Conservation (phyloP, 2,329 filamentous ascomycete genomes). For the Emydomyces testavorans region DNA sequence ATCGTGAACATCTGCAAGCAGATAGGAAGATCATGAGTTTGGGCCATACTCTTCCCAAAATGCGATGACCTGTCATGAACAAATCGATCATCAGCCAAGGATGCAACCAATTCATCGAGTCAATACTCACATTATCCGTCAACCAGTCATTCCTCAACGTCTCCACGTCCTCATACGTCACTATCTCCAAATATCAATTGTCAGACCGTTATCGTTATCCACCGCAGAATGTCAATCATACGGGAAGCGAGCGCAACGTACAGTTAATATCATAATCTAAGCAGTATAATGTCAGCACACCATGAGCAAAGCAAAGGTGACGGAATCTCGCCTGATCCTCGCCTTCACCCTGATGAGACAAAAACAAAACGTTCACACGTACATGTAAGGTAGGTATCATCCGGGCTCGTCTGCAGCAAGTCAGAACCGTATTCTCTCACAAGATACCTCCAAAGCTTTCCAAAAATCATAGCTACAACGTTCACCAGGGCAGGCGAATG, state of each 20-base stretch:
- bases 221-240: background rate
- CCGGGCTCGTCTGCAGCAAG: slow-evolving; percentile 40
- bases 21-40: slow-evolving; percentile 3
- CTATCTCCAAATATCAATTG: slow-evolving; percentile 35
- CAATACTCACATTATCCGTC: slow-evolving; percentile 68
- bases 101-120: background rate
- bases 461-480: slow-evolving; percentile 16
- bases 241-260: slow-evolving; percentile 33
- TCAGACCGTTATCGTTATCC: background rate
- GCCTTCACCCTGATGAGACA: background rate
- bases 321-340: slow-evolving; percentile 16
- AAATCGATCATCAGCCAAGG: slow-evolving; percentile 11
- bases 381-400: slow-evolving; percentile 62
- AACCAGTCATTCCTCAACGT: slow-evolving; percentile 88
- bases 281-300: background rate
- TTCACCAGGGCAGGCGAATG: no score
- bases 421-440: slow-evolving; percentile 16
- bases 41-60: slow-evolving; percentile 85
- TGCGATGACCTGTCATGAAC: slow-evolving; percentile 68
- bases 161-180: slow-evolving; percentile 81
- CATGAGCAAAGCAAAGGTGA: slow-evolving; percentile 14
- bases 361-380: slow-evolving; percentile 31
- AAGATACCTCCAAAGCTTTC: slow-evolving; percentile 12
- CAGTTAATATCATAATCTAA: slow-evolving; percentile 54
- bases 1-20: slow-evolving; percentile 15